Base-by-base conservation (phyloP, 805 yeast species). In the Yarrowia deformans region DNA sequence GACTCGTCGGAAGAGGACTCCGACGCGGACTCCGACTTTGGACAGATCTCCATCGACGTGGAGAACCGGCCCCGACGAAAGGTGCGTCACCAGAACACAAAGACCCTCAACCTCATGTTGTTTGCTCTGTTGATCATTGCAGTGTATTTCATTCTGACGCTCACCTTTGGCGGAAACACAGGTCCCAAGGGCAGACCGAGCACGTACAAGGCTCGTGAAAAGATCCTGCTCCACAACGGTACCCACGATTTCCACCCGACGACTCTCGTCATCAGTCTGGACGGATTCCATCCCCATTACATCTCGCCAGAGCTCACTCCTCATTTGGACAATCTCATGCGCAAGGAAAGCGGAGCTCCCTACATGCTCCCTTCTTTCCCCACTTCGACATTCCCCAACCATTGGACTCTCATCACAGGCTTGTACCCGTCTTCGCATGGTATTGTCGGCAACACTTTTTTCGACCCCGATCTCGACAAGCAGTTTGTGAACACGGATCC, bases 231-330 rank as follows among this genome's bases (percentile, higher is more conserved):
- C 2, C 77, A 81, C 45, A 91, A 91, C 75, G 90, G 91, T 1
- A 89, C 96, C 0, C 87, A 85, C 71, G 80, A 80, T 2, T 91
- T 88, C 77, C 81, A 88, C 73, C 90, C 95, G n/a, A 87, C 97
- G 9, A 93, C 97, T 1, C 79, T 93, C 1, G 76, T 93, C 56
- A 81, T 93, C 1, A 91, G 97, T 0, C 77, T 94, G 37, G 97
- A 91, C 77, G 97, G 97, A 10, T 90, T 93, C 77, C 97, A 93
- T 75, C 98, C 98, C 2, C 94, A 91, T 74, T 90, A 92, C 76
- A 85, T 93, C 13, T 87, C 88, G 2, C 73, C 84, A 7, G 79
- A 81, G 19, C 74, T 83, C 39, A 93, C 97, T 0, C 98, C 98
- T 0, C 81, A 86, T 45, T 75, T 93, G 76, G 88, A 90, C 74